Base-by-base conservation (phyloP, 208 protist species). In the Naegleria lovaniensis region DNA sequence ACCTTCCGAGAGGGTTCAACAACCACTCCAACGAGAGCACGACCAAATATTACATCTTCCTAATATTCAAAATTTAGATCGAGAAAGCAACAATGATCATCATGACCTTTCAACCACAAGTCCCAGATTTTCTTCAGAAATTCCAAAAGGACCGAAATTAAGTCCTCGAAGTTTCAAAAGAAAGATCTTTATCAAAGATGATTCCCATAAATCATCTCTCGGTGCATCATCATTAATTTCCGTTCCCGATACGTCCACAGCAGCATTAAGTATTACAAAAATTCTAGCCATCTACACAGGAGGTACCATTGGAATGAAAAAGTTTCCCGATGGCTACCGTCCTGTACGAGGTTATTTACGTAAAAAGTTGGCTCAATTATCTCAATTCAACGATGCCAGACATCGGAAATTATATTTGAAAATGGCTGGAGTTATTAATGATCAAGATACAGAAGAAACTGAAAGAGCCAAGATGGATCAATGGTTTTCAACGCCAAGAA, bases 401-500 rank as follows among this genome's bases (percentile, higher is more conserved):
- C 67, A 79, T 79, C 13, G 67, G 7, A 79, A 79, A 36, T 36
- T 79, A 36, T 79, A 79, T 79, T 79, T 79, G 29, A 79, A 25
- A 79, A 36, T 36, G 16, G 67, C 29, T 36, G 67, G 67, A 36
- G 29, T 79, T 29, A 79, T 79, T 9, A 79, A 29, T 36, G 29
- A 79, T 25, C 25, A 79, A 79, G 67, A 79, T 79, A 79, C 13
- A 9, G 29, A 29, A 79, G 6, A 25, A 79, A 79, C 67, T 79
- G 67, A 79, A 79, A 19, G n/a, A 79, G 67, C 29, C 7, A 79
- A 79, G 9, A 36, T 79, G 7, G 67, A 79, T 36, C 67, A 79
- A 79, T 85, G 83, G 83, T 85, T 85, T 85, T 40, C 41, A 36
- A 43, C 85, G 3, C 85, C 85, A 67, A 52, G 11, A 67, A 43